Evolutionary conservation across 805 yeast species (phyloP), one percentile per base, ranked within the genome.

Genomic region (Vanderwaltozyma polyspora): DNA sequence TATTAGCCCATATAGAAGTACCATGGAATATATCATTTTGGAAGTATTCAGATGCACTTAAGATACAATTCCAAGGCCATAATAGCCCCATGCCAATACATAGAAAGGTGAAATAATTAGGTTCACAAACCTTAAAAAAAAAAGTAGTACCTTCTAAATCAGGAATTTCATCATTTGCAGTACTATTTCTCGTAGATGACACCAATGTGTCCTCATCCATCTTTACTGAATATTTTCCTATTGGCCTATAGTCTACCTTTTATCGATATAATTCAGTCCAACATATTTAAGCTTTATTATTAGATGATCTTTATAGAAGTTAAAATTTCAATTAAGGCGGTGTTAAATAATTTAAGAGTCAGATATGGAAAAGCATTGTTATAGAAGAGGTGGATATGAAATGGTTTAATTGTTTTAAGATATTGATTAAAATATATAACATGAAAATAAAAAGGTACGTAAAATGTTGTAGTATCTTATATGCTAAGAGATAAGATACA

Each of bases 41-140:
- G 49, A 85, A 84, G 57, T 84, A 86, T 7, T 80, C 79, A 0
- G 94, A 72, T 0, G 95, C 95, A 1, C 93, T 75, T 8, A 91
- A 59, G 42, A 87, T 79, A 45, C 91, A 76, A 63, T 89, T 91
- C 95, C 97, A 89, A 0, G 97, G 97, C 96, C 97, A 89, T 15
- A 89, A 65, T 15, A 80, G 64, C 1, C 94, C 79, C 11, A 84
- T 66, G 0, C 96, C 96, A 6, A 82, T 67, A 10, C 72, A 45
- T 17, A 75, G 59, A 48, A 79, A 85, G 0, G 89, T 72, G 9
- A 68, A 19, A 49, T 81, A 83, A 30, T 48, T 44, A 10, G 47
- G 27, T 23, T 55, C 44, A 25, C 37, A 40, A 14, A 51, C 21
- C 26, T 44, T 51, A 17, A 37, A 31, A 19, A 23, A 30, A n/a